phyloP scores from a whole-genome alignment of 129 eudicot species.

The Oenanthe sinensis region DNA sequence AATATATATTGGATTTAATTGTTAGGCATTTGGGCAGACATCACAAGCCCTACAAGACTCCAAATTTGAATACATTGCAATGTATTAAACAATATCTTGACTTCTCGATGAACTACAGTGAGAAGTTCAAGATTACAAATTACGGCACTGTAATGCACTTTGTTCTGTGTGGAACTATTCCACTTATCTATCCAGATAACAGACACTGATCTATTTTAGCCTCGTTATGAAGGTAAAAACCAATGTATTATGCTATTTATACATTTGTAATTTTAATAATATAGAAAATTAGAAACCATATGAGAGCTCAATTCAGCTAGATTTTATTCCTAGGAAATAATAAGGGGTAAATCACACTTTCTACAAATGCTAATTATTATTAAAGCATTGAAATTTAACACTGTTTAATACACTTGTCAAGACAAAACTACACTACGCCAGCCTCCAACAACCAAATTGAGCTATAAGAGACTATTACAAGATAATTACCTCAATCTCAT shows the following conservation, averaged over 20 bases:
- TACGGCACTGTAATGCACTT: not conserved
- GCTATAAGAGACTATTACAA: not conserved
- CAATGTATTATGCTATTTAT: not conserved
- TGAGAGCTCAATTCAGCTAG: not conserved
- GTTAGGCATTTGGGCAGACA: not conserved
- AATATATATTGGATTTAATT: not conserved
- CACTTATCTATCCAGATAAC: not conserved
- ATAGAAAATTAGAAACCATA: not conserved
- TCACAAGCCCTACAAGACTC: not conserved
- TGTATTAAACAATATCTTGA: not conserved
- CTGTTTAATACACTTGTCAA: not conserved
- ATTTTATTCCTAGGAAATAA: not conserved
- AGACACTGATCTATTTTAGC: not conserved
- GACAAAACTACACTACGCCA: not conserved
- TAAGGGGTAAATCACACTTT: not conserved
- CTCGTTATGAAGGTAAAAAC: not conserved
- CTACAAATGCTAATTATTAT: not conserved
- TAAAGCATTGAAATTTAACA: not conserved
- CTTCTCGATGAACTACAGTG: not conserved
- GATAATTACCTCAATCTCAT: constrained; percentile 74
- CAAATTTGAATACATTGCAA: not conserved
- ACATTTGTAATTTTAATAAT: not conserved
- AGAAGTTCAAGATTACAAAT: not conserved
- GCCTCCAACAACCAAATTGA: not conserved
- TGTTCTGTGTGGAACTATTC: not conserved